A percentile compares a stretch with the other conserved stretches of the same genome.
phyloP scores from a whole-genome alignment of 2,329 filamentous ascomycete genomes.

The Fusarium drepaniforme region DNA sequence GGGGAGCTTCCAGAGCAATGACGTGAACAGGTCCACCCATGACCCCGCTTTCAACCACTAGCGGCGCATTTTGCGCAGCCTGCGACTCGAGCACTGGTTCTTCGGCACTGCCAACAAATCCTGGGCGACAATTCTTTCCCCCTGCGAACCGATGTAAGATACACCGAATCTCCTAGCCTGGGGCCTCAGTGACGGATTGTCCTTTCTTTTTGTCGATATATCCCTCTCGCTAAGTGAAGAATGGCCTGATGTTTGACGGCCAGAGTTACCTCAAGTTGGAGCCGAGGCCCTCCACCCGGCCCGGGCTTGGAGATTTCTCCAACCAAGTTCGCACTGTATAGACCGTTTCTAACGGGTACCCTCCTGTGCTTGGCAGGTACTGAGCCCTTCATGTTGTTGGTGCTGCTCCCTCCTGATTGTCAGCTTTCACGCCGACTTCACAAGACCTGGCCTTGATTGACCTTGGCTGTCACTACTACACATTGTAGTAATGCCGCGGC shows the following conservation, averaged over 20 bases:
- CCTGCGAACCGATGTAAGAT: background rate
- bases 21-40: conserved; percentile 24
- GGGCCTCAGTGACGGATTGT: background rate
- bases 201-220: conserved; percentile 6
- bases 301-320: background rate
- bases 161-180: background rate
- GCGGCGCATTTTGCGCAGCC: background rate
- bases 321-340: background rate
- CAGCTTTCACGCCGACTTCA: background rate
- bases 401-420: background rate
- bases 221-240: conserved; percentile 9
- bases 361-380: background rate
- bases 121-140: background rate
- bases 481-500: background rate
- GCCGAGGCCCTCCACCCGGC: background rate
- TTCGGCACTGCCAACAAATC: conserved; percentile 21
- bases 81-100: conserved; percentile 14
- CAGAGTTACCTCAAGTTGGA: background rate
- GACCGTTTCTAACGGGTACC: background rate
- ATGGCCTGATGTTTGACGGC: conserved; percentile 23
- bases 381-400: background rate
- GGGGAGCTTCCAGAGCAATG: conserved; percentile 18
- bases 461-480: background rate
- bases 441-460: background rate
- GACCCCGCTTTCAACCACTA: conserved; percentile 6